Evolutionary conservation across 129 eudicot species (phyloP), one percentile per base, ranked within the genome.

Genomic region (Cynara cardunculus): DNA sequence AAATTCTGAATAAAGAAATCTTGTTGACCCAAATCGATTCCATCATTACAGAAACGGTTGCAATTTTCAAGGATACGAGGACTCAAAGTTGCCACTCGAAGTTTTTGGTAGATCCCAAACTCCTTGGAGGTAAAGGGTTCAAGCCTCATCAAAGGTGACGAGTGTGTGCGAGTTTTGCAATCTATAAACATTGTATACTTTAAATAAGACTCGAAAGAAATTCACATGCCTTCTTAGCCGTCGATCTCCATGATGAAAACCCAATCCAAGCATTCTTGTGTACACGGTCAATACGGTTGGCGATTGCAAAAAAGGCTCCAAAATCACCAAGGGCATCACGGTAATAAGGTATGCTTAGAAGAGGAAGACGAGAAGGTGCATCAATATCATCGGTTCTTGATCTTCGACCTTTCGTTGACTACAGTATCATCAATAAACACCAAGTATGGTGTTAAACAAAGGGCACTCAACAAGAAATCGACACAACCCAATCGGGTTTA

Each of bases 191-290:
- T 56, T 1, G n/a, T 56, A 18, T 56, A 56, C 24, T 56, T 21
- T 37, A 14, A 25, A 19, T 18, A 14, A 82, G 24, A 25, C 64
- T 49, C 61, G 9, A 7, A 25, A 3, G 8, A 35, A 74, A 16
- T 72, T 37, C 13, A 69, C 84, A 32, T 89, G 87, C 97, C 93
- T 88, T 87, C 73, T 84, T 87, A 37, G 97, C 97, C 31, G 93
- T 92, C 32, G 89, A 87, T 89, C 97, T 90, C 99, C 97, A 92
- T 19, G 97, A 92, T 77, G 91, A 94, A 69, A 92, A 95, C 46
- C 99, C 99, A 72, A 95, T 95, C 97, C 99, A 95, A 61, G 99
- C 91, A 86, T 96, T 96, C 84, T 80, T 92, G 74, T 96, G 99
- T 64, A 90, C 74, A 28, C 97, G 97, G 68, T 96, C 99, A 79